Base-by-base conservation (phyloP, 371 early-diverging fungal species). In the Mucor irregularis region DNA sequence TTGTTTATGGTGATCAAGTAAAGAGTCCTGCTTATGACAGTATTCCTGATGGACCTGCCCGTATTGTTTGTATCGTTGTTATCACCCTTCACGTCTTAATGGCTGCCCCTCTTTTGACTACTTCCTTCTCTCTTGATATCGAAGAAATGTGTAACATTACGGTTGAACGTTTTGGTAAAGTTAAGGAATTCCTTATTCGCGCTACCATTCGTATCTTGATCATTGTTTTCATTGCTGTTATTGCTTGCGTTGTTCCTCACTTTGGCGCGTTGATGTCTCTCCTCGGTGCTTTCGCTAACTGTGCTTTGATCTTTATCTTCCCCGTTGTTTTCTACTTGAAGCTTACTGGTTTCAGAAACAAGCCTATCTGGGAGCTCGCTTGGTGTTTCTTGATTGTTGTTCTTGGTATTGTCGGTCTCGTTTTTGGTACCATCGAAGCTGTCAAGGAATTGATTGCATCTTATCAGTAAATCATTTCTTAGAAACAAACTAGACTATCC, bases 191-290 rank as follows among this genome's bases (percentile, higher is more conserved):
- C 53, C 0, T 79, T 28, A 72, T 71, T 55, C 83, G 89, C 19
- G 73, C 76, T 9, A 28, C 68, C 21, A 64, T 88, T 43, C 85
- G 92, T 26, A 73, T 81, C 3, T 50, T 59, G 24, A 71, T 86
- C 38, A 66, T 81, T 62, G 58, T 68, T 25, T n/a, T 76, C 13
- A 58, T 85, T 43, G 74, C 74, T 5, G 70, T 80, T 8, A 64
- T 88, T 47, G 90, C 91, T 2, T 66, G 89, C 49, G 69, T 80
- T 44, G 76, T 94, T n/a, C 90, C 93, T 14, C 86, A 82, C 73
- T 91, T 94, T 69, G 85, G 84, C 37, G 83, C 87, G 59, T 76
- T 92, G 48, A 90, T 93, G 88, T 80, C 90, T 10, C 68, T 94
- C 22, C 61, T 94, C 29, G 95, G 95, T 16, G 88, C 92, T 2